phyloP scores from a whole-genome alignment of 228 moss, liverwort and hornwort genomes.

The Sphagnum magellanicum region DNA sequence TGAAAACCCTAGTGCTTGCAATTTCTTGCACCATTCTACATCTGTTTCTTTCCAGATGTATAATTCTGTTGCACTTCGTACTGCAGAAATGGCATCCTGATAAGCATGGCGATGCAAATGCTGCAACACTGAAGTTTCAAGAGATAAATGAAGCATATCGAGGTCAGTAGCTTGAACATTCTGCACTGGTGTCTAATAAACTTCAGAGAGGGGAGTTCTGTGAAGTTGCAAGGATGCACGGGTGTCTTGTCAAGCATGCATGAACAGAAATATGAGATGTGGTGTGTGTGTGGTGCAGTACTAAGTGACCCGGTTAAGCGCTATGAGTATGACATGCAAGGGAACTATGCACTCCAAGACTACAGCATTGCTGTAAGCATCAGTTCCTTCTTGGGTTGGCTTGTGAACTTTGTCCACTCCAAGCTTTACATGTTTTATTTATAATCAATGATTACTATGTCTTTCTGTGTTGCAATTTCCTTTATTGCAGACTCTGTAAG shows the following conservation, averaged over 20 bases:
- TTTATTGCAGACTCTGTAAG: background rate
- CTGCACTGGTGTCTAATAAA: background rate
- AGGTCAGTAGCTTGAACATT: conserved; percentile 37
- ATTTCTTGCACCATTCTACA: background rate
- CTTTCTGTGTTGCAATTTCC: background rate
- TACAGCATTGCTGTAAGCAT: conserved; percentile 76
- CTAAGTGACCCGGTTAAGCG: conserved; percentile 81
- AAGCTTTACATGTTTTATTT: too few species aligned
- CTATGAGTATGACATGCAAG: conserved; percentile 73
- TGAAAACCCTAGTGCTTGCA: too few species aligned
- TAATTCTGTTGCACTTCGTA: background rate
- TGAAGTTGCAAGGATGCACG: background rate
- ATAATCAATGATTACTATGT: background rate
- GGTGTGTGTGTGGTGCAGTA: conserved; percentile 29
- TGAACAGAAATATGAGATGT: background rate
- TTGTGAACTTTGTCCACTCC: background rate
- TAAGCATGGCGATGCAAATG: conserved; percentile 73
- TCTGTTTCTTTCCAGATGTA: background rate
- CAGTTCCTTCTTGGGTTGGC: background rate
- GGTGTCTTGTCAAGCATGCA: background rate
- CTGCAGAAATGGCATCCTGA: conserved; percentile 98
- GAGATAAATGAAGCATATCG: conserved; percentile 95
- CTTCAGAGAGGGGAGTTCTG: background rate
- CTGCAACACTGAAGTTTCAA: conserved; percentile 87
- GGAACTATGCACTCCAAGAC: conserved; percentile 67